Conservation (phyloP, 306 rosid species). For the barrel medic (Medicago truncatula) region DNA sequence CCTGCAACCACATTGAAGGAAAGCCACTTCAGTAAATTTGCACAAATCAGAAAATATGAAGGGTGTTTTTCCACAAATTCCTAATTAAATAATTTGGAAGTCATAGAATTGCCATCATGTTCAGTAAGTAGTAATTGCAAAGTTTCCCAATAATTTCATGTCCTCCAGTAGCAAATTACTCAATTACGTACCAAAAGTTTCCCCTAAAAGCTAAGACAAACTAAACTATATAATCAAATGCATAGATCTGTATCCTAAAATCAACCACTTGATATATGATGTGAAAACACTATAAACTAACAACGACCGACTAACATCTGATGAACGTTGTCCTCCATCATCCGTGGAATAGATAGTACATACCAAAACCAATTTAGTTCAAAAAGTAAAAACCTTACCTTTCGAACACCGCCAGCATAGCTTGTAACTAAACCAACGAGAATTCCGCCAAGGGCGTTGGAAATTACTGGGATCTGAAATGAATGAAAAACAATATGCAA, state of each 20-base stretch:
- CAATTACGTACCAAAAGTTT: neutral
- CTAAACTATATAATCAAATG: constrained; percentile 7
- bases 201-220: neutral
- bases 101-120: constrained; percentile 1
- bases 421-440: constrained; percentile 93
- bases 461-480: constrained; percentile 82
- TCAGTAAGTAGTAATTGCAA: constrained; percentile 9
- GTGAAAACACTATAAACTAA: constrained; percentile 3
- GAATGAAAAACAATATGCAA: constrained; percentile 24
- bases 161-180: constrained; percentile 10
- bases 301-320: constrained; percentile 1
- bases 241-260: constrained; percentile 10
- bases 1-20: constrained; percentile 67
- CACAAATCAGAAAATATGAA: constrained; percentile 17
- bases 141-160: constrained; percentile 21
- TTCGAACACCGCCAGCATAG: constrained; percentile 94
- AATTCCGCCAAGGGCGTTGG: constrained; percentile 93
- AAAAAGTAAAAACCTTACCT: constrained; percentile 61
- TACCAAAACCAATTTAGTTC: constrained; percentile 21
- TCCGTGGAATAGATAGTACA: constrained; percentile 15
- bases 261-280: constrained; percentile 16
- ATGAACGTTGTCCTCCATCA: constrained; percentile 14
- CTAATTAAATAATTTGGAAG: constrained; percentile 23
- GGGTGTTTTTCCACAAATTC: constrained; percentile 15
- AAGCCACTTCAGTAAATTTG: constrained; percentile 14